These are phyloP conservation scores for Coniosporium apollinis DNA, from an alignment of 495 filamentous ascomycete species.

Conservation along the genomic window DNA sequence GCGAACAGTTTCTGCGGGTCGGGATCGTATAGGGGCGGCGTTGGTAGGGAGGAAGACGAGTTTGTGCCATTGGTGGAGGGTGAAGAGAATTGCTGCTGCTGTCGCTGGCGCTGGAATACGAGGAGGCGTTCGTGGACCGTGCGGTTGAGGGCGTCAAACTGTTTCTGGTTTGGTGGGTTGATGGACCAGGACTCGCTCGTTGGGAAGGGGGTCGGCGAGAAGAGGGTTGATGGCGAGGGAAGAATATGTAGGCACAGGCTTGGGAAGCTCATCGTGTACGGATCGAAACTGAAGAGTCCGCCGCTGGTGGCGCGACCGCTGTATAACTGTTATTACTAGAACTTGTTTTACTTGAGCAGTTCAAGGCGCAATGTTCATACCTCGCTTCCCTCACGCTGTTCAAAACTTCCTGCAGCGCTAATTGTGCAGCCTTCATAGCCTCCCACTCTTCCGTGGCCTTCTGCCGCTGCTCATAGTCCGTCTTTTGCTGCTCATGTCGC, in stretches of 20 bases:
- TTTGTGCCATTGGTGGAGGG: slow-evolving; percentile 3
- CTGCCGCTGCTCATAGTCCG: slow-evolving; percentile 40
- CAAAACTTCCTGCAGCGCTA: slow-evolving; percentile 66
- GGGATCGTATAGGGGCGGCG: slow-evolving; percentile 15
- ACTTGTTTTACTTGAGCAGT: too few species aligned
- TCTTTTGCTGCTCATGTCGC: slow-evolving; percentile 33
- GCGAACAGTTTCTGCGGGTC: slow-evolving; percentile 38
- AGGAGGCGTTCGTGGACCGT: slow-evolving; percentile 36
- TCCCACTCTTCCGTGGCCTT: slow-evolving; percentile 46
- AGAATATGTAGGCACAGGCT: slow-evolving; percentile 66
- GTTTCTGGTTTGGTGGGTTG: slow-evolving; percentile 46
- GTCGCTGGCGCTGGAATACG: slow-evolving; percentile 14
- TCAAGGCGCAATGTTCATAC: too few species aligned
- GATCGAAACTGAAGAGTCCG: slow-evolving; percentile 58
- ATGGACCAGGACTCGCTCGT: slow-evolving; percentile 59
- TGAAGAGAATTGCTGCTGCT: slow-evolving; percentile 41
- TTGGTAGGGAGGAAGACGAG: slow-evolving; percentile 6
- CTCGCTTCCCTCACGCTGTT: slow-evolving; percentile 65
- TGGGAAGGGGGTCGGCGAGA: slow-evolving; percentile 49
- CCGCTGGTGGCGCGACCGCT: slow-evolving; percentile 6
- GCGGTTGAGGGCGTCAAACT: slow-evolving; percentile 50
- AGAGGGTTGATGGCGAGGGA: slow-evolving; percentile 58
- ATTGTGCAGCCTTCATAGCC: slow-evolving; percentile 59
- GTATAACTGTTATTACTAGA: too few species aligned
- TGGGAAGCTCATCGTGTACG: slow-evolving; percentile 63